Conservation (phyloP, 768 basidiomycete genomes). For the Trametes punicea region DNA sequence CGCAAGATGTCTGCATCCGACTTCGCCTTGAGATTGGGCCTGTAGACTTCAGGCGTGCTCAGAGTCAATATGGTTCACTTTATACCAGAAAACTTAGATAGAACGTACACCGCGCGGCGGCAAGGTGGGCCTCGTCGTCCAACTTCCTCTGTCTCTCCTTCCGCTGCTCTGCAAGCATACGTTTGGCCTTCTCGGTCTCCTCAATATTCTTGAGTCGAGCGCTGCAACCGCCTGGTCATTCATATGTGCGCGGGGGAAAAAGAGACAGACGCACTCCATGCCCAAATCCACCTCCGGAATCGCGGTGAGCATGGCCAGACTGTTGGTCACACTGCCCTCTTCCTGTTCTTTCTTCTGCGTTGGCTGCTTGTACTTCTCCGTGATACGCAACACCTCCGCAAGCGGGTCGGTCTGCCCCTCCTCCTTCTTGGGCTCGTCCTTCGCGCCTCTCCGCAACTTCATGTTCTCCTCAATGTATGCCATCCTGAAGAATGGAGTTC, state of each 20-base stretch:
- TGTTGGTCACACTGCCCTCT: constrained; percentile 92
- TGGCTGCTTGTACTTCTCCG: constrained; percentile 61
- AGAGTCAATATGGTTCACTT: no score
- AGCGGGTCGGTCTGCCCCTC: constrained; percentile 60
- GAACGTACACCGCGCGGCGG: constrained; percentile 79
- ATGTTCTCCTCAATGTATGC: constrained; percentile 96
- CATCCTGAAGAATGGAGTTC: constrained; percentile 61
- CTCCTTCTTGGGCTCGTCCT: constrained; percentile 45
- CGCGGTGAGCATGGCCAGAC: constrained; percentile 92
- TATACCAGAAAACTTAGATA: no score
- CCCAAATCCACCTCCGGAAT: constrained; percentile 98
- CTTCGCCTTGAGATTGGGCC: constrained; percentile 76
- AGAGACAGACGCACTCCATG: constrained; percentile 78
- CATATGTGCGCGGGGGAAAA: background rate
- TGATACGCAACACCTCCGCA: constrained; percentile 73
- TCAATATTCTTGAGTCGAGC: constrained; percentile 92
- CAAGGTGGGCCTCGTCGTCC: constrained; percentile 79
- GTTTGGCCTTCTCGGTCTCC: constrained; percentile 95
- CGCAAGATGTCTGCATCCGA: constrained; percentile 86
- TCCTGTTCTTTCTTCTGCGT: constrained; percentile 49
- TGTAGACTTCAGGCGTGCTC: constrained; percentile 62
- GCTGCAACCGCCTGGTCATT: constrained; percentile 43
- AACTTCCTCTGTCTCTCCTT: constrained; percentile 49
- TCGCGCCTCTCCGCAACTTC: constrained; percentile 60
- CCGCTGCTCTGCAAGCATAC: constrained; percentile 72